Base-by-base conservation (phyloP, 2,329 filamentous ascomycete species). In the Colletotrichum neosansevieriae region DNA sequence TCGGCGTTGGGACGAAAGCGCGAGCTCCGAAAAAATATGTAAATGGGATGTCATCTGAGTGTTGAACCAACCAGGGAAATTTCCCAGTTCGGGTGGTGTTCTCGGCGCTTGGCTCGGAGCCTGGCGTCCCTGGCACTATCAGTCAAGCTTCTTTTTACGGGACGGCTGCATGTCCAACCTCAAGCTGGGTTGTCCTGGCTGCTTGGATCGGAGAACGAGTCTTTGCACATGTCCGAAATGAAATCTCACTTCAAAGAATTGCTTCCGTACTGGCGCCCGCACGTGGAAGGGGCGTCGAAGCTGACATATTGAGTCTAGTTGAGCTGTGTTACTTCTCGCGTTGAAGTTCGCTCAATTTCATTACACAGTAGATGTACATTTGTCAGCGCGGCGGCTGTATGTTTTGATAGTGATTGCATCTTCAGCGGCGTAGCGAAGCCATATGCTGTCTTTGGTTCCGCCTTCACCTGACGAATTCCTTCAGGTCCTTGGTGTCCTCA, bases 401-500 rank as follows among this genome's bases (percentile, higher is more conserved):
- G 32, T 15, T n/a, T n/a, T 24, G 49, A 50, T 59, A 56, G 17
- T 44, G 34, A 42, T 44, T 15, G n/a, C 11, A 56, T 40, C 38
- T 6, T 38, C 42, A 12, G 47, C 15, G 21, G 21, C 40, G 21
- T 17, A 21, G 19, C 19, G 5, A 47, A 34, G n/a, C 44, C 49
- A 15, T 38, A 13, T 11, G n/a, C 21, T 53, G 10, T 19, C 7
- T 29, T n/a, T 42, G 34, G 12, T 36, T 50, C 32, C 15, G 13
- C 6, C 49, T 38, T 49, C 17, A 86, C 72, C 80, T 77, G 44
- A 87, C 82, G 75, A 87, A 86, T 63, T 88, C 84, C 73, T 88
- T 88, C 45, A 89, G 76, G 57, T 86, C 84, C 74, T 86, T 88
- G n/a, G 79, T 79, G 53, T 89, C 86, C 73, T 89, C 84, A 73